A percentile compares a stretch with the other conserved stretches of the same genome.
Conservation (phyloP, 2,329 filamentous ascomycete genomes). For the Onygenales sp. region DNA sequence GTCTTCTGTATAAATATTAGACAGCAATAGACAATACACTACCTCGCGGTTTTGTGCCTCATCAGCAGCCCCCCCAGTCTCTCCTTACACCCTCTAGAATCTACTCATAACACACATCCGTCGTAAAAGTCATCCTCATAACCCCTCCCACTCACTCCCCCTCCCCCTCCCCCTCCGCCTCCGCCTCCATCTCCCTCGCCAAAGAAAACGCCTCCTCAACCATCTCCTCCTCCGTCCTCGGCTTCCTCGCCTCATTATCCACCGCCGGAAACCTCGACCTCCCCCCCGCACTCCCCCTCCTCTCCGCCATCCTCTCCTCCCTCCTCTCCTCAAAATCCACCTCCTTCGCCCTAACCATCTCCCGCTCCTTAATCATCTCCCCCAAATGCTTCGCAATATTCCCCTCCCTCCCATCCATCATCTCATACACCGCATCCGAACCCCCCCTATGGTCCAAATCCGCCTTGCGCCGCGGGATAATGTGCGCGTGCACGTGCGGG, state of each 20-base stretch:
- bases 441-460: constrained; percentile 50
- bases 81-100: too few relatives aligned
- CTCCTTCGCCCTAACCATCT: constrained; percentile 34
- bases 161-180: constrained; percentile 25
- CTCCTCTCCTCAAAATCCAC: constrained; percentile 69
- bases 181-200: constrained; percentile 43
- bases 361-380: constrained; percentile 43
- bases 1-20: background rate
- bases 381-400: constrained; percentile 65
- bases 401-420: constrained; percentile 75
- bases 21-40: too few relatives aligned
- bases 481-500: constrained; percentile 83
- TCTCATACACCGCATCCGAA: constrained; percentile 69
- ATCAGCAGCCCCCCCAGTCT: too few relatives aligned
- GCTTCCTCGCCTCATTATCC: constrained; percentile 59
- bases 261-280: constrained; percentile 57
- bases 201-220: constrained; percentile 63
- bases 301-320: constrained; percentile 69
- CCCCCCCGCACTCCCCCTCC: constrained; percentile 64
- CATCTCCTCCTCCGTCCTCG: constrained; percentile 69
- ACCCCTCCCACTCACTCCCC: constrained; percentile 15
- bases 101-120: background rate
- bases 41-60: too few relatives aligned
- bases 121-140: background rate
- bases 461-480: constrained; percentile 62